Evolutionary conservation across 305 asterid genomes (phyloP).

Genomic region (Fraxinus greggii): DNA sequence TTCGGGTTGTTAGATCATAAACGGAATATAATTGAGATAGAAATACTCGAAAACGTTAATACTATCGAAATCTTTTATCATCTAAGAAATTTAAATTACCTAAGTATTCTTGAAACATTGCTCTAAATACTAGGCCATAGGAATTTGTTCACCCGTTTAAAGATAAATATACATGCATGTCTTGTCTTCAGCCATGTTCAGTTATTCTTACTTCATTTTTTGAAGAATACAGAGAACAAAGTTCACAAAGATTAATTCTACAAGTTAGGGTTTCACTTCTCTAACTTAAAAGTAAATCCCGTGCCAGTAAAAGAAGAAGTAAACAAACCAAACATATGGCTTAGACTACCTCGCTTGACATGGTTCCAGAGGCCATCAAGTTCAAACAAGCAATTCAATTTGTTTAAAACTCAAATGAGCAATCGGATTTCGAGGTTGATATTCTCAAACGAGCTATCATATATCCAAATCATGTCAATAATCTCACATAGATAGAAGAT

Average conservation of each 20-base stretch:
- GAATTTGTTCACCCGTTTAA: not conserved
- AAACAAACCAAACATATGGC: not conserved
- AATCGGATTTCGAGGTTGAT: not conserved
- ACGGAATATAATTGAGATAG: not conserved
- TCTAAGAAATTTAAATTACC: not conserved
- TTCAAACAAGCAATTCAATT: not conserved
- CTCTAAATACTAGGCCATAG: not conserved
- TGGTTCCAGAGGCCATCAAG: not conserved
- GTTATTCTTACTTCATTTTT: no score
- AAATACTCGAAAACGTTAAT: no score
- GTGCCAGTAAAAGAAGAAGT: no score
- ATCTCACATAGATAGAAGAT: not conserved
- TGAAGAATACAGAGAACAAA: no score
- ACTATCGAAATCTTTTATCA: no score
- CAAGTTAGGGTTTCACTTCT: not conserved
- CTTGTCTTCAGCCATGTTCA: no score
- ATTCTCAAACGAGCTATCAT: not conserved
- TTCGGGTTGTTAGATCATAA: not conserved
- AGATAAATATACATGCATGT: no score
- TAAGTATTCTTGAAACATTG: not conserved
- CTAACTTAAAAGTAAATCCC: no score
- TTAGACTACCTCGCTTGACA: not conserved
- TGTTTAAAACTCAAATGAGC: not conserved
- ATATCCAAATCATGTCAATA: not conserved
- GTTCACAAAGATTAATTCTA: no score